phyloP scores from a whole-genome alignment of 2,329 filamentous ascomycete species.

The Tolypocladium ovalisporum region DNA sequence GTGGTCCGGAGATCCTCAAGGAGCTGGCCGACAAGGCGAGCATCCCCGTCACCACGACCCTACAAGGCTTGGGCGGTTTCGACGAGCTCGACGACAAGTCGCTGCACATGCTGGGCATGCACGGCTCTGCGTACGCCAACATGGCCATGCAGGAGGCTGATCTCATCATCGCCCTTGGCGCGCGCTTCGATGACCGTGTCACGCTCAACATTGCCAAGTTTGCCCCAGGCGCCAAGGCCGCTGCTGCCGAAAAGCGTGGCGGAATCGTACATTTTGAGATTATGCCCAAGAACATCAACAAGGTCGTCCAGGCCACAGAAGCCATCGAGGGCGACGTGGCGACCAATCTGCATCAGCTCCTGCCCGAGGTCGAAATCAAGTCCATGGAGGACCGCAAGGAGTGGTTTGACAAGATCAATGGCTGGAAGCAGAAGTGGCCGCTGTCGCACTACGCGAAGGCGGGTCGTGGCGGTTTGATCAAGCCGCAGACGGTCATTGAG shows the following conservation, averaged over 20 bases:
- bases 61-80: conserved; percentile 84
- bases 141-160: conserved; percentile 97
- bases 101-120: conserved; percentile 98
- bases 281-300: conserved; percentile 99
- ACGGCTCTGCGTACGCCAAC: conserved; percentile 93
- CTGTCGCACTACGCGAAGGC: conserved; percentile 72
- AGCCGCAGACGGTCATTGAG: conserved; percentile 88
- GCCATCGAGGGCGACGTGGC: conserved; percentile 89
- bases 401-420: conserved; percentile 84
- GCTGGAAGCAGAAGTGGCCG: conserved; percentile 88
- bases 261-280: conserved; percentile 98
- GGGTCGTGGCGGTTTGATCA: conserved; percentile 68
- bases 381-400: conserved; percentile 57
- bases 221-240: conserved; percentile 75
- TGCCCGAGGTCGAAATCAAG: conserved; percentile 59
- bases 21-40: conserved; percentile 81
- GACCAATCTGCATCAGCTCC: conserved; percentile 61
- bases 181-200: conserved; percentile 93
- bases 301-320: conserved; percentile 93
- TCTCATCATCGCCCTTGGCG: conserved; percentile 87
- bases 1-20: conserved; percentile 69
- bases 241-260: conserved; percentile 73
- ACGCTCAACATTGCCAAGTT: conserved; percentile 75
- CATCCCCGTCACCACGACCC: conserved; percentile 91
- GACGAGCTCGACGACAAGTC: conserved; percentile 92